Evolutionary conservation across 371 early-diverging fungal species (phyloP).

Genomic region (Amoeboaphelidium protococcarum): DNA sequence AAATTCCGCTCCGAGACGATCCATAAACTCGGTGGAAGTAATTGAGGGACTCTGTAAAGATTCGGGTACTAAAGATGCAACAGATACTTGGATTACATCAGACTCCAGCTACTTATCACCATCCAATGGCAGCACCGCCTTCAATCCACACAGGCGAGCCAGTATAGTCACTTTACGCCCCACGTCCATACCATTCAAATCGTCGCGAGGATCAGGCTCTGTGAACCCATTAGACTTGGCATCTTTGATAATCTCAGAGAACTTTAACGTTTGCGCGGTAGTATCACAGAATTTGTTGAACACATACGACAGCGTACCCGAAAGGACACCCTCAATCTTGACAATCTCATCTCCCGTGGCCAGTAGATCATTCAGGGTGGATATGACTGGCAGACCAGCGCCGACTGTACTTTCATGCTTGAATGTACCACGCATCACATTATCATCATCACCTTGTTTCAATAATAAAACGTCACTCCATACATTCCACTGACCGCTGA

Average conservation of each 20-base stretch:
- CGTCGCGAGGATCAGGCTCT: slow-evolving; percentile 94
- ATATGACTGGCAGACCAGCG: slow-evolving; percentile 84
- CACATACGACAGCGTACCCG: slow-evolving; percentile 79
- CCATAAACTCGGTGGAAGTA: too few species aligned
- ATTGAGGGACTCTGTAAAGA: slow-evolving; percentile 45
- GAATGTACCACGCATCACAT: too few species aligned
- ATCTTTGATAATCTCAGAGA: slow-evolving; percentile 60
- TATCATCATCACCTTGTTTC: not conserved
- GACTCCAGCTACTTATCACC: slow-evolving; percentile 85
- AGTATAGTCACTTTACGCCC: slow-evolving; percentile 78
- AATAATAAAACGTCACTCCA: not conserved
- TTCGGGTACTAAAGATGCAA: slow-evolving; percentile 36
- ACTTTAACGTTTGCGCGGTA: slow-evolving; percentile 13
- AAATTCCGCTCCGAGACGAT: too few species aligned
- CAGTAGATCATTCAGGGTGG: slow-evolving; percentile 62
- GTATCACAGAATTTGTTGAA: slow-evolving; percentile 71
- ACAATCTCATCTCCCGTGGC: slow-evolving; percentile 53
- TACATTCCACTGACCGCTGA: slow-evolving; percentile 12
- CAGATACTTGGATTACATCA: slow-evolving; percentile 33
- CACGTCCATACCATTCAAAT: slow-evolving; percentile 94
- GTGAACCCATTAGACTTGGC: slow-evolving; percentile 87
- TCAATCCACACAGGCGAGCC: slow-evolving; percentile 58
- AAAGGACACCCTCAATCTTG: slow-evolving; percentile 83
- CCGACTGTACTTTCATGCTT: slow-evolving; percentile 92
- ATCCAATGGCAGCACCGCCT: slow-evolving; percentile 39